Evolutionary conservation across 306 rosid species (phyloP).

Genomic region (Alnus rubra): DNA sequence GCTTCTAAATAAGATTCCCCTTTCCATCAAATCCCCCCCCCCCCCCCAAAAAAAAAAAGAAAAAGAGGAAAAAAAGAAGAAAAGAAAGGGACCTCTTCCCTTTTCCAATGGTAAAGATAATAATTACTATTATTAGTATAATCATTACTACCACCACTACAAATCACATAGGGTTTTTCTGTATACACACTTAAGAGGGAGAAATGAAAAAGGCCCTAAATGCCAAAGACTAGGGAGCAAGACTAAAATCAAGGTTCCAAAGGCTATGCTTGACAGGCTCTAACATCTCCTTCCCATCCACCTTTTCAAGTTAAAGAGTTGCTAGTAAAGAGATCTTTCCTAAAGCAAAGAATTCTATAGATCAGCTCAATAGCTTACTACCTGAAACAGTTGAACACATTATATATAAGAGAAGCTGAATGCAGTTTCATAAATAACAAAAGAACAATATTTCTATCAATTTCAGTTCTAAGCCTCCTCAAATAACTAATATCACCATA

Average conservation of each 20-base stretch:
- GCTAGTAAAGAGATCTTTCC: neutral
- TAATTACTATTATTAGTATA: neutral
- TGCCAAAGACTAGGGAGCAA: no score
- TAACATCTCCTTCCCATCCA: no score
- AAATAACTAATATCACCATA: neutral
- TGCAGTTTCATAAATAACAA: neutral
- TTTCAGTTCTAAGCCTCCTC: neutral
- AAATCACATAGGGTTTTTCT: neutral
- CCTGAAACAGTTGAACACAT: neutral
- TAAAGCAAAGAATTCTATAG: neutral
- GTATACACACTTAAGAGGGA: no score
- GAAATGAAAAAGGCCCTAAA: no score
- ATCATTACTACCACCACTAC: neutral
- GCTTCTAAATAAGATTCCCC: neutral
- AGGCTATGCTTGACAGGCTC: no score
- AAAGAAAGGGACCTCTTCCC: no score
- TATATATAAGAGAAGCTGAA: neutral
- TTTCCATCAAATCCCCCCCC: neutral
- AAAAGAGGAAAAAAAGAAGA: no score
- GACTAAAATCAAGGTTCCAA: no score
- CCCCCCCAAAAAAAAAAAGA: neutral
- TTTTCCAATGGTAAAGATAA: no score
- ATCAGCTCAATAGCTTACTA: neutral
- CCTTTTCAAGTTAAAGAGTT: neutral
- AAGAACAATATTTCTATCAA: neutral